Evolutionary conservation across 306 rosid genomes (phyloP).

Genomic region (Rosa persica): DNA sequence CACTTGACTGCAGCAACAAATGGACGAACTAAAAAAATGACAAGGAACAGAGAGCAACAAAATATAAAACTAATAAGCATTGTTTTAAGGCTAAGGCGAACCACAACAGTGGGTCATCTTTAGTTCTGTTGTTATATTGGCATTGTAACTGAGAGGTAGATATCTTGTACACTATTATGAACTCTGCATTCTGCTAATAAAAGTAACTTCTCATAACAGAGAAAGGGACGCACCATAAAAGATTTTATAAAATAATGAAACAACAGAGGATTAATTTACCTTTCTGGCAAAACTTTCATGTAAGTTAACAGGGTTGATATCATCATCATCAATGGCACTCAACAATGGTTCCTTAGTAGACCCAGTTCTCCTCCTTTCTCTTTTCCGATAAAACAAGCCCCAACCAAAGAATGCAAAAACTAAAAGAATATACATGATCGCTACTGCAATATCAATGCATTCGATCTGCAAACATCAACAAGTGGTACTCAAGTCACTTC

Average conservation of each 20-base stretch:
- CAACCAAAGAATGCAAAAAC: slow-evolving; percentile 72
- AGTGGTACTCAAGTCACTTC: slow-evolving; percentile 25
- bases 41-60: not conserved
- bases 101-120: not conserved
- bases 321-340: slow-evolving; percentile 44
- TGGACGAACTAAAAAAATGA: not conserved
- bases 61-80: not conserved
- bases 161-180: not conserved
- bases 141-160: not conserved
- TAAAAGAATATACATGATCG: slow-evolving; percentile 59
- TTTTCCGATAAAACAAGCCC: slow-evolving; percentile 52
- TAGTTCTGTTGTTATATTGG: not conserved
- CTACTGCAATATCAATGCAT: slow-evolving; percentile 76
- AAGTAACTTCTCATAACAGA: not conserved
- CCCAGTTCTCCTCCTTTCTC: slow-evolving; percentile 49
- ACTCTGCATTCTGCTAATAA: slow-evolving; percentile 1
- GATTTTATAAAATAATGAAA: not conserved
- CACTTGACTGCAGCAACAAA: not conserved
- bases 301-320: slow-evolving; percentile 35
- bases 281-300: slow-evolving; percentile 40
- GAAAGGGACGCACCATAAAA: not conserved
- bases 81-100: not conserved
- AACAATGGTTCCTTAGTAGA: slow-evolving; percentile 62
- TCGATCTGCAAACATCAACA: slow-evolving; percentile 54
- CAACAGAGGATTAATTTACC: slow-evolving; percentile 39